Percentiles rank a stretch among this genome's conserved stretches.
These are phyloP conservation scores for Podaxis pistillaris DNA, from an alignment of 768 basidiomycete species.

Conservation along the genomic window DNA sequence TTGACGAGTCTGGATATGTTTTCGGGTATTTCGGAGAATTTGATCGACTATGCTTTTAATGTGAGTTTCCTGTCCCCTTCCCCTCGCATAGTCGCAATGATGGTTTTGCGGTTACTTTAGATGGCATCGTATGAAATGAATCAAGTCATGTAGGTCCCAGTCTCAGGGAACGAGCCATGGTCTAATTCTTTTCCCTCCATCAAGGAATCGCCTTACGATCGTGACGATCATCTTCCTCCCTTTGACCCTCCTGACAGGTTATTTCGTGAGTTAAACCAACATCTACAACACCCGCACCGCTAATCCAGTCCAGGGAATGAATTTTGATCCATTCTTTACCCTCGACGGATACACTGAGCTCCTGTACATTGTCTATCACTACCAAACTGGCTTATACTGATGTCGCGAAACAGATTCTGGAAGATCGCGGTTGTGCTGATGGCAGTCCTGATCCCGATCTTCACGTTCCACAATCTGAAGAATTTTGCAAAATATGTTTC, in stretches of 20 bases:
- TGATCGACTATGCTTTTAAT: constrained; percentile 73
- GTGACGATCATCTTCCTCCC: constrained; percentile 72
- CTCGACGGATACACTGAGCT: constrained; percentile 40
- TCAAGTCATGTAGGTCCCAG: constrained; percentile 49
- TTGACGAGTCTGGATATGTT: constrained; percentile 68
- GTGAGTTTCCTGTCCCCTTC: constrained; percentile 30
- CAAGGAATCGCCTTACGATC: constrained; percentile 62
- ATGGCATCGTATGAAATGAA: constrained; percentile 68
- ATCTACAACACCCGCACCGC: not conserved
- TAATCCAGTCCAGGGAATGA: constrained; percentile 57
- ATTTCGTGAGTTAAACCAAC: constrained; percentile 51
- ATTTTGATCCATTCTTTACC: constrained; percentile 56
- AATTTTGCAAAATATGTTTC: constrained; percentile 43
- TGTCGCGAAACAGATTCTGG: constrained; percentile 55
- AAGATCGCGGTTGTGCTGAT: constrained; percentile 61
- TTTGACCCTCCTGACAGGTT: constrained; percentile 68
- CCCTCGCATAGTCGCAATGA: not conserved
- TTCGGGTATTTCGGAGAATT: constrained; percentile 59
- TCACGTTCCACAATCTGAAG: constrained; percentile 54
- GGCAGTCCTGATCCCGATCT: constrained; percentile 53
- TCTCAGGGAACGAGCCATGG: not conserved
- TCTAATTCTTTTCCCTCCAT: not conserved
- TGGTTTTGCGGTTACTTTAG: constrained; percentile 28
- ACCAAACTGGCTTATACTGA: not conserved
- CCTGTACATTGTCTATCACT: constrained; percentile 35